phyloP scores from a whole-genome alignment of 139 green algal genomes.

The Helicosporidium sp. region DNA sequence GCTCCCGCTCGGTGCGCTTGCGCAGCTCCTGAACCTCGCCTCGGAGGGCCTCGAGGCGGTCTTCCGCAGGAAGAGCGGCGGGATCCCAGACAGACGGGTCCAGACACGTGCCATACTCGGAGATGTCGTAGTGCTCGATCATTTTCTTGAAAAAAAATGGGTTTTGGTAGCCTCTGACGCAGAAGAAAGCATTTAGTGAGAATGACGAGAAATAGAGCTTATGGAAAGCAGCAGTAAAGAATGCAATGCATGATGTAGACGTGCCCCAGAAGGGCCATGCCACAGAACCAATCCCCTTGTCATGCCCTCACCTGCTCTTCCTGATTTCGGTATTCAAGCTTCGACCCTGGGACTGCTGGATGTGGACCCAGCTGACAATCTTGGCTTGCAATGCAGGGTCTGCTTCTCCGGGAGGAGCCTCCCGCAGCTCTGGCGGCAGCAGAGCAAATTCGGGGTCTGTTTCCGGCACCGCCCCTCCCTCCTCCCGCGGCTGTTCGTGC shows the following conservation, averaged over 20 bases:
- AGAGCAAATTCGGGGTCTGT: background rate
- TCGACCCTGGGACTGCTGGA: slow-evolving; percentile 5
- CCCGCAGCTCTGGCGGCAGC: slow-evolving; percentile 46
- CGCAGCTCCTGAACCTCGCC: slow-evolving; percentile 1
- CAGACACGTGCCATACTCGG: slow-evolving; percentile 34
- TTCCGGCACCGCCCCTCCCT: background rate
- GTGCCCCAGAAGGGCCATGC: background rate
- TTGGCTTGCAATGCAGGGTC: slow-evolving; percentile 3
- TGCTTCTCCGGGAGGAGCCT: background rate
- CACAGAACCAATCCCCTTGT: background rate
- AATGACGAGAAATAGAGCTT: too few relatives aligned
- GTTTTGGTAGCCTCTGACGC: slow-evolving; percentile 35
- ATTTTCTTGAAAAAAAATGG: slow-evolving; percentile 52
- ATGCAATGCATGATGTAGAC: background rate
- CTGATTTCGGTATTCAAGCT: slow-evolving; percentile 6
- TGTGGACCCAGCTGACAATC: slow-evolving; percentile 8
- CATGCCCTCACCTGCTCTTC: slow-evolving; percentile 6
- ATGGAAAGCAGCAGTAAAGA: background rate
- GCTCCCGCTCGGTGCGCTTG: background rate
- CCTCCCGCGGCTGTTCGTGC: background rate
- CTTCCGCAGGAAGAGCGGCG: too few relatives aligned
- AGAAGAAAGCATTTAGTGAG: too few relatives aligned
- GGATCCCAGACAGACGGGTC: slow-evolving; percentile 20
- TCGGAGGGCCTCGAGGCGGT: too few relatives aligned
- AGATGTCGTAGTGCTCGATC: slow-evolving; percentile 35